Conservation (phyloP, 768 basidiomycete species). For the Boletus sp. region DNA sequence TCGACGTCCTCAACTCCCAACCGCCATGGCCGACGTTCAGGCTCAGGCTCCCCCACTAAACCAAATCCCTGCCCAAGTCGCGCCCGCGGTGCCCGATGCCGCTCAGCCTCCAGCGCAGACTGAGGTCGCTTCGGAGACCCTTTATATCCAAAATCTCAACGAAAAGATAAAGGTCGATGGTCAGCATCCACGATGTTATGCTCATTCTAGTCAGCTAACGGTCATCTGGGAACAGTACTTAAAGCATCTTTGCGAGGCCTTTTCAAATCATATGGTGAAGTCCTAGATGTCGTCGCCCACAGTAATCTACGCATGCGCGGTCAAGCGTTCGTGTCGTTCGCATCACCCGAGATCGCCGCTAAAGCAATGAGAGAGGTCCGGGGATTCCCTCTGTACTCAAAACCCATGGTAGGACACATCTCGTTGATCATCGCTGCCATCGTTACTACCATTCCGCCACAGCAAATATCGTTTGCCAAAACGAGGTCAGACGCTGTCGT, state of each 20-base stretch:
- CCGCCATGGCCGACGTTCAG: slow-evolving; percentile 39
- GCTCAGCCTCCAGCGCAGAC: slow-evolving; percentile 29
- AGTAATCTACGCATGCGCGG: slow-evolving; percentile 95
- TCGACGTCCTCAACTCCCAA: not conserved
- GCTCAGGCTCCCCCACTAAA: slow-evolving; percentile 32
- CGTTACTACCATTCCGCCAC: slow-evolving; percentile 5
- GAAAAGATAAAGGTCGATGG: slow-evolving; percentile 88
- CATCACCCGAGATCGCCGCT: slow-evolving; percentile 74
- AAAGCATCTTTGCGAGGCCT: slow-evolving; percentile 84
- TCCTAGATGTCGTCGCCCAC: slow-evolving; percentile 95
- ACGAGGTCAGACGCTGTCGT: slow-evolving; percentile 91
- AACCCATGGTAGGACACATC: slow-evolving; percentile 76
- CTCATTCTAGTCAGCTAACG: slow-evolving; percentile 8
- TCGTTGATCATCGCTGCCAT: not conserved
- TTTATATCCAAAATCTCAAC: slow-evolving; percentile 96
- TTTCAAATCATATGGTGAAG: slow-evolving; percentile 91
- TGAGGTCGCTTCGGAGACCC: slow-evolving; percentile 71
- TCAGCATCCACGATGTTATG: slow-evolving; percentile 26
- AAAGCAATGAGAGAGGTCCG: slow-evolving; percentile 92
- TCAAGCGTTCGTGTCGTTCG: slow-evolving; percentile 96
- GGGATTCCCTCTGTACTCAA: slow-evolving; percentile 93
- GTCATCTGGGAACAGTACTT: slow-evolving; percentile 54
- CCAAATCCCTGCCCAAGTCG: slow-evolving; percentile 27
- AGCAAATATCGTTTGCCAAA: slow-evolving; percentile 96
- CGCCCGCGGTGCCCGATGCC: slow-evolving; percentile 18